Conservation (phyloP, 441 rosid genomes). For the Erodium texanum region DNA sequence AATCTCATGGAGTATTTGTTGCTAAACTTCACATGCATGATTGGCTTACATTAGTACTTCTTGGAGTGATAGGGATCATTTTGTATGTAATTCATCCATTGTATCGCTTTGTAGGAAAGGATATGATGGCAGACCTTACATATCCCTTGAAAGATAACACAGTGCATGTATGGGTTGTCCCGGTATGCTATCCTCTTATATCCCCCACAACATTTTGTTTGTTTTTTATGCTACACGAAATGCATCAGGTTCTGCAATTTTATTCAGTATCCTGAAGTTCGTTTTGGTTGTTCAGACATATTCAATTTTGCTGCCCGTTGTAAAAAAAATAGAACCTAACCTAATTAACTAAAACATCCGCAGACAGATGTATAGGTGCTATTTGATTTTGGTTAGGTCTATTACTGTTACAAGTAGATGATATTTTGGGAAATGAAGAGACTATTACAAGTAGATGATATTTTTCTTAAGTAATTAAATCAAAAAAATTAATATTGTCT, state of each 20-base stretch:
- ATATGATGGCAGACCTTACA: conserved; percentile 82
- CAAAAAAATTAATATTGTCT: too few relatives aligned
- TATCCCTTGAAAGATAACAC: conserved; percentile 71
- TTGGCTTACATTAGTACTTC: conserved; percentile 66
- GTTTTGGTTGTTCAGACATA: conserved; percentile 33
- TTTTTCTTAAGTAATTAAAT: too few relatives aligned
- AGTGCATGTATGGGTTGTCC: conserved; percentile 71
- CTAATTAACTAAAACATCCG: too few relatives aligned
- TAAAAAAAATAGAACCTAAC: too few relatives aligned
- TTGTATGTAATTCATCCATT: conserved; percentile 56
- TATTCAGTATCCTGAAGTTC: conserved; percentile 3
- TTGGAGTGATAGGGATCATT: conserved; percentile 36
- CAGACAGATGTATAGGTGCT: too few relatives aligned
- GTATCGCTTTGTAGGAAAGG: conserved; percentile 80
- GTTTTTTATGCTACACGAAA: too few relatives aligned
- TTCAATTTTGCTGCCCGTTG: conserved; percentile 54
- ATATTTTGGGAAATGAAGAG: too few relatives aligned
- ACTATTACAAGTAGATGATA: too few relatives aligned
- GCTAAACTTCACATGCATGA: conserved; percentile 63
- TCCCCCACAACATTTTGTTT: not conserved
- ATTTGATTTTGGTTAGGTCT: too few relatives aligned
- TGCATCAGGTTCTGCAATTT: too few relatives aligned
- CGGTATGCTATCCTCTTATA: conserved; percentile 35
- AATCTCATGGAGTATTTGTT: conserved; percentile 56
- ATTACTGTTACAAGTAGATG: too few relatives aligned